These are phyloP conservation scores for Sarocladium kiliense DNA, from an alignment of 2,329 filamentous ascomycete species.

Conservation along the genomic window DNA sequence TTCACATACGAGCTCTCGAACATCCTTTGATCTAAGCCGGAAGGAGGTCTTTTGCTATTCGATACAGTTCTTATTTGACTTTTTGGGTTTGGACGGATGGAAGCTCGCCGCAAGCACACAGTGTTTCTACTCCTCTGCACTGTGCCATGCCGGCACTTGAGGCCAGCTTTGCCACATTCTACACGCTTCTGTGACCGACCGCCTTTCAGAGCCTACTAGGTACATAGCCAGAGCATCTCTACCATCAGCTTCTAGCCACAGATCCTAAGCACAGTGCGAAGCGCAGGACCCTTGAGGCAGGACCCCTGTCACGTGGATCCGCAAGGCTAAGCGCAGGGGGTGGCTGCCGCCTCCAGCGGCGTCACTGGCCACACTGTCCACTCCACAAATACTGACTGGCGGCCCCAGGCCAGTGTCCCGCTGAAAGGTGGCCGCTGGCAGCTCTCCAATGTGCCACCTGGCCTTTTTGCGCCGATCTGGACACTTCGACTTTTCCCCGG, in stretches of 20 bases:
- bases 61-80: neutral
- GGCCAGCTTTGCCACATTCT: slow-evolving; percentile 8
- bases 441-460: slow-evolving; percentile 9
- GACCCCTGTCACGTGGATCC: slow-evolving; percentile 9
- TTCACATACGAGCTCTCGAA: neutral
- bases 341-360: slow-evolving; percentile 1
- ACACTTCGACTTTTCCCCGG: slow-evolving; percentile 35
- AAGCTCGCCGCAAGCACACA: neutral
- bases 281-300: neutral
- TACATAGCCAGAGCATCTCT: too few species aligned
- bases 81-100: slow-evolving; percentile 4
- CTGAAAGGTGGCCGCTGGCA: slow-evolving; percentile 3
- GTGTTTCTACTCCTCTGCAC: neutral
- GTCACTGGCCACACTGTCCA: slow-evolving; percentile 7
- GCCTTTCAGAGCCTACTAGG: neutral
- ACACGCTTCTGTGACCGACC: neutral
- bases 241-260: neutral
- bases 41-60: neutral
- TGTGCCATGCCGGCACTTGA: slow-evolving; percentile 2
- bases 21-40: too few species aligned
- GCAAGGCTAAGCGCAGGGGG: slow-evolving; percentile 6
- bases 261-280: neutral
- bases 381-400: neutral
- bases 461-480: slow-evolving; percentile 41
- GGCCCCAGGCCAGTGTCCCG: neutral